These are phyloP conservation scores for Dictyostelium capitatum DNA, from an alignment of 78 protist species.

Conservation along the genomic window DNA sequence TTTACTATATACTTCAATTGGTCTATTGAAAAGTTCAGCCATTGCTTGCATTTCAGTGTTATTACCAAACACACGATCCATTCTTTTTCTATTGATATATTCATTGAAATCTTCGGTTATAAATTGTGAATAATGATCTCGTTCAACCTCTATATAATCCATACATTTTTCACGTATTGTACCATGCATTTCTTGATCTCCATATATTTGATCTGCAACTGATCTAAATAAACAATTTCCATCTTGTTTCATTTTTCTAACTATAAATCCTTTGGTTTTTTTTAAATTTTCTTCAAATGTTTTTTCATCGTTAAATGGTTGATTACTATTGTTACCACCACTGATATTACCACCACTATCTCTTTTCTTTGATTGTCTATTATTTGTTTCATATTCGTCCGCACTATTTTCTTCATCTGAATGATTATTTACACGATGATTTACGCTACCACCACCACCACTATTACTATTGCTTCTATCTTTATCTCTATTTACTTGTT, in stretches of 20 bases:
- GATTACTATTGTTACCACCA: background rate
- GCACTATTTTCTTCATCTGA: conserved; percentile 80
- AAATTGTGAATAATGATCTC: conserved; percentile 89
- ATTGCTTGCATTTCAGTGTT: conserved; percentile 90
- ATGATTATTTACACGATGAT: conserved; percentile 11
- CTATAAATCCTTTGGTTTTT: conserved; percentile 51
- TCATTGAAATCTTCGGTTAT: conserved; percentile 84
- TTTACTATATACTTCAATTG: conserved; percentile 78
- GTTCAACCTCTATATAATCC: conserved; percentile 77
- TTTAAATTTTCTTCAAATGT: conserved; percentile 71
- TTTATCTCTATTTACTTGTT: conserved; percentile 5
- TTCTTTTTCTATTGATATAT: conserved; percentile 80
- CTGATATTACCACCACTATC: background rate
- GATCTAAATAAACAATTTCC: conserved; percentile 89
- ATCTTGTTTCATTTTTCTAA: conserved; percentile 82
- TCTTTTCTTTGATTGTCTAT: background rate
- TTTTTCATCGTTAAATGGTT: conserved; percentile 39
- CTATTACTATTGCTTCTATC: too few relatives aligned
- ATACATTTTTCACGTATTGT: conserved; percentile 78
- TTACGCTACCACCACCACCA: background rate
- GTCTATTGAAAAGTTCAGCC: conserved; percentile 86
- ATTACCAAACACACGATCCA: conserved; percentile 70
- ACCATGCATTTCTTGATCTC: conserved; percentile 87
- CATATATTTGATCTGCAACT: conserved; percentile 87
- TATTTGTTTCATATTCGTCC: conserved; percentile 61